Percentiles rank a stretch among this genome's conserved stretches.
phyloP scores from a whole-genome alignment of 2,329 filamentous ascomycete genomes.

The Hirsutella rhossiliensis region DNA sequence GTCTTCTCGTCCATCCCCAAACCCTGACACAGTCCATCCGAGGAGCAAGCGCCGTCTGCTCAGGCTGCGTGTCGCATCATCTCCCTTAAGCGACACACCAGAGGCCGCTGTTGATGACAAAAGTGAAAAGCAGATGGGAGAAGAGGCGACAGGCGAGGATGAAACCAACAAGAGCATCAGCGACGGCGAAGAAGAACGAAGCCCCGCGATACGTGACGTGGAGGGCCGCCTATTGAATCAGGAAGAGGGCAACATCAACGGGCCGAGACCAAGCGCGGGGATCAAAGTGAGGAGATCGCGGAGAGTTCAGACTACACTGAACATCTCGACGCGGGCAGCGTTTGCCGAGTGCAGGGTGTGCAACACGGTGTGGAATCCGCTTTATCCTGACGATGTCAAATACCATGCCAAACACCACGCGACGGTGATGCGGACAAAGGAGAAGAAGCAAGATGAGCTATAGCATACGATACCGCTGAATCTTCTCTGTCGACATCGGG shows the following conservation, averaged over 20 bases:
- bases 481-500: not conserved
- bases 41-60: conserved; percentile 16
- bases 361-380: conserved; percentile 30
- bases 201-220: not conserved
- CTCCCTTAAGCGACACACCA: not conserved
- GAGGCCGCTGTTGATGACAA: too few relatives aligned
- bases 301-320: conserved; percentile 29
- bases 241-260: not conserved
- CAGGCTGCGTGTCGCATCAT: conserved; percentile 12
- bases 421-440: conserved; percentile 16
- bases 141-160: too few relatives aligned
- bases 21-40: not conserved
- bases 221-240: not conserved
- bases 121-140: too few relatives aligned
- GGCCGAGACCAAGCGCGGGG: not conserved
- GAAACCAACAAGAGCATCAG: too few relatives aligned
- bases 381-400: conserved; percentile 30
- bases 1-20: conserved; percentile 6
- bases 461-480: conserved; percentile 4
- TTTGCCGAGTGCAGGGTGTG: conserved; percentile 31
- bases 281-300: conserved; percentile 5
- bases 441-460: conserved; percentile 8
- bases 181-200: too few relatives aligned
- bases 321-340: conserved; percentile 26
- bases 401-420: conserved; percentile 28